A percentile compares a stretch with the other conserved stretches of the same genome.
Conservation (phyloP, 2,329 filamentous ascomycete species). For the Xylaria sp. region DNA sequence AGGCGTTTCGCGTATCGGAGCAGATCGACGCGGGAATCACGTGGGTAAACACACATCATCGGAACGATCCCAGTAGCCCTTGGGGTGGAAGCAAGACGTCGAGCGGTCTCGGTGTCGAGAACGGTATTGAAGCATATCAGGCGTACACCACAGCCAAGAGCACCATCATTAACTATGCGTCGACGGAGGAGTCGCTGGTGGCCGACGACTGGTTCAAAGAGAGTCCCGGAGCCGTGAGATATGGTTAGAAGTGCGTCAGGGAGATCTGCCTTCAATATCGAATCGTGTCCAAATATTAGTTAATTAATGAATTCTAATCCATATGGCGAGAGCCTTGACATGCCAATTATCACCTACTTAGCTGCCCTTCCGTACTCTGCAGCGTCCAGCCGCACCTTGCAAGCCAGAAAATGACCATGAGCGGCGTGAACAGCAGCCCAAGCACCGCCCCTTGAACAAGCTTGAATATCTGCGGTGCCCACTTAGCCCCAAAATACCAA, state of each 20-base stretch:
- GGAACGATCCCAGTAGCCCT: conserved; percentile 77
- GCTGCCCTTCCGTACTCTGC: conserved; percentile 42
- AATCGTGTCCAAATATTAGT: conserved; percentile 15
- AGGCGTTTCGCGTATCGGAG: conserved; percentile 78
- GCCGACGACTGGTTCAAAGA: conserved; percentile 77
- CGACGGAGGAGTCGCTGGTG: conserved; percentile 60
- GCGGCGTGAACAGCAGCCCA: conserved; percentile 59
- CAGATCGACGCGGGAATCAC: conserved; percentile 73
- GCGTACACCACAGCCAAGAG: conserved; percentile 72
- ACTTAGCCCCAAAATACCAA: conserved; percentile 56
- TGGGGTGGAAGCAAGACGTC: conserved; percentile 73
- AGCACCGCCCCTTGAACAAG: conserved; percentile 59
- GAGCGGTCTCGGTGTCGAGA: conserved; percentile 78
- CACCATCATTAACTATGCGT: conserved; percentile 75
- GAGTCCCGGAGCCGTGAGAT: conserved; percentile 65
- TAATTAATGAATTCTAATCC: conserved; percentile 29
- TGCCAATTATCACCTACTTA: neutral
- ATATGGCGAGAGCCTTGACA: conserved; percentile 2
- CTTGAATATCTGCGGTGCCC: conserved; percentile 64
- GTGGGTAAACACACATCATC: conserved; percentile 72
- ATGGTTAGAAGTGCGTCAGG: conserved; percentile 58
- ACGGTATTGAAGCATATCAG: conserved; percentile 72
- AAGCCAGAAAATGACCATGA: conserved; percentile 63
- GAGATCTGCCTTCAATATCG: neutral
- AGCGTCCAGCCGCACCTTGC: conserved; percentile 60